Evolutionary conservation across 1,284 basidiomycete species (phyloP).

Genomic region (Ganoderma leucocontextum): DNA sequence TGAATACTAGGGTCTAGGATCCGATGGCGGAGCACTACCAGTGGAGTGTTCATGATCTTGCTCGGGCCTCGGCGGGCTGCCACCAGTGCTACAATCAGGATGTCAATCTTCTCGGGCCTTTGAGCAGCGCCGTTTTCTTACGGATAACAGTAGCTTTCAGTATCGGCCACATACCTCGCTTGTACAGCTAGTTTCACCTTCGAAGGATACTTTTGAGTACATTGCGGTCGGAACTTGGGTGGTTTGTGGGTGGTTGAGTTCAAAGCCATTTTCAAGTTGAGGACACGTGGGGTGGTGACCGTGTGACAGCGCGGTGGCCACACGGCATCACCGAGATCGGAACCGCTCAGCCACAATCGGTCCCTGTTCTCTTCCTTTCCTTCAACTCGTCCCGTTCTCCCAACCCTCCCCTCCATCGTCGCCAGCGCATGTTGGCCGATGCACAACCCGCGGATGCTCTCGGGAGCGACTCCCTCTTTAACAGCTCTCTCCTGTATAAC

Average conservation of each 20-base stretch:
- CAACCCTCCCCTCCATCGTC: not conserved
- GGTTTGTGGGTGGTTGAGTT: not conserved
- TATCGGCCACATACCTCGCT: not conserved
- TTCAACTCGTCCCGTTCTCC: not conserved
- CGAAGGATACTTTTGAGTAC: not conserved
- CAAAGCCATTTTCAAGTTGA: conserved; percentile 3
- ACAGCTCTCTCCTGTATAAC: conserved; percentile 34
- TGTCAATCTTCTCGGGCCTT: not conserved
- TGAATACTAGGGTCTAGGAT: not conserved
- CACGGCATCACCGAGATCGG: conserved; percentile 8
- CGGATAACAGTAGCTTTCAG: not conserved
- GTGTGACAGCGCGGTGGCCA: not conserved
- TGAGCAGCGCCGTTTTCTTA: not conserved
- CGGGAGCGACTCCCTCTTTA: conserved; percentile 27
- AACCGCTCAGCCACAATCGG: conserved; percentile 19
- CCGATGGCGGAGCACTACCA: not conserved
- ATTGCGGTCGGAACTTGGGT: not conserved
- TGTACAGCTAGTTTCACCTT: not conserved
- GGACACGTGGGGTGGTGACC: not conserved
- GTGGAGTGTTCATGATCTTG: not conserved
- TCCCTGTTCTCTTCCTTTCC: not conserved
- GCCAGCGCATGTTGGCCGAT: not conserved
- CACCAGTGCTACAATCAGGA: not conserved
- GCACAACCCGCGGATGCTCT: not conserved
- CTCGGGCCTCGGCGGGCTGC: not conserved